These are phyloP conservation scores for Stemphylium beticola DNA, from an alignment of 2,329 filamentous ascomycete genomes.

Conservation along the genomic window DNA sequence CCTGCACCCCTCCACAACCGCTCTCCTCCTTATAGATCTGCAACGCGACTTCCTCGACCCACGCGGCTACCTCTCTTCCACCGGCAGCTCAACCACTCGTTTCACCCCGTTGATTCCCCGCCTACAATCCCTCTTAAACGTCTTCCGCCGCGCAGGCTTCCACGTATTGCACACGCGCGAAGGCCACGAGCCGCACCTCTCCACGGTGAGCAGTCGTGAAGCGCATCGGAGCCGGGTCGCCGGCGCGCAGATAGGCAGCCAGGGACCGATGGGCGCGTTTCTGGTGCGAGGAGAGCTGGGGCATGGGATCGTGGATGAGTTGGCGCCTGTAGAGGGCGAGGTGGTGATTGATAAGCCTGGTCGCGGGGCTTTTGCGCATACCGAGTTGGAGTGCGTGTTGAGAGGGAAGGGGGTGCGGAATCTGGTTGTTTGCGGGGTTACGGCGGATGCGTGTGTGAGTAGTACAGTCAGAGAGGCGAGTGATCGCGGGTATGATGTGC, in stretches of 20 bases:
- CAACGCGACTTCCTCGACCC: slow-evolving; percentile 60
- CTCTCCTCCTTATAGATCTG: slow-evolving; percentile 63
- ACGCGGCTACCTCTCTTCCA: slow-evolving; percentile 58
- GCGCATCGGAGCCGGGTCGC: slow-evolving; percentile 61
- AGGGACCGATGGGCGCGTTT: slow-evolving; percentile 63
- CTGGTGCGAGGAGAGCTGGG: slow-evolving; percentile 64
- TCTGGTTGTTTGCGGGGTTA: slow-evolving; percentile 61
- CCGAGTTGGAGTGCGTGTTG: slow-evolving; percentile 60
- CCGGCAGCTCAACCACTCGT: slow-evolving; percentile 53
- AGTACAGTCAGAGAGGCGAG: slow-evolving; percentile 63
- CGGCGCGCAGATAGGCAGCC: slow-evolving; percentile 58
- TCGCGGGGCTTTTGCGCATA: slow-evolving; percentile 60
- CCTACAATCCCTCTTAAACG: slow-evolving; percentile 49
- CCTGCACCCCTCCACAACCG: slow-evolving; percentile 53
- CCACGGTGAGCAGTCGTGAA: slow-evolving; percentile 63
- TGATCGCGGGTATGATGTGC: slow-evolving; percentile 62
- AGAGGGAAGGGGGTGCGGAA: slow-evolving; percentile 60
- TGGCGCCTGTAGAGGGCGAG: slow-evolving; percentile 56
- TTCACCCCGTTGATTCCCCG: slow-evolving; percentile 55
- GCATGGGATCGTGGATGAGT: slow-evolving; percentile 63
- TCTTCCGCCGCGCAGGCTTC: slow-evolving; percentile 51
- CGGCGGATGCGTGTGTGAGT: slow-evolving; percentile 63
- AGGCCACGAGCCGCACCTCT: slow-evolving; percentile 61
- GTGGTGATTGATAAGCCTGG: slow-evolving; percentile 63
- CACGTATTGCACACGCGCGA: slow-evolving; percentile 60